Base-by-base conservation (phyloP, 2,329 filamentous ascomycete species). In the Monilinia laxa region DNA sequence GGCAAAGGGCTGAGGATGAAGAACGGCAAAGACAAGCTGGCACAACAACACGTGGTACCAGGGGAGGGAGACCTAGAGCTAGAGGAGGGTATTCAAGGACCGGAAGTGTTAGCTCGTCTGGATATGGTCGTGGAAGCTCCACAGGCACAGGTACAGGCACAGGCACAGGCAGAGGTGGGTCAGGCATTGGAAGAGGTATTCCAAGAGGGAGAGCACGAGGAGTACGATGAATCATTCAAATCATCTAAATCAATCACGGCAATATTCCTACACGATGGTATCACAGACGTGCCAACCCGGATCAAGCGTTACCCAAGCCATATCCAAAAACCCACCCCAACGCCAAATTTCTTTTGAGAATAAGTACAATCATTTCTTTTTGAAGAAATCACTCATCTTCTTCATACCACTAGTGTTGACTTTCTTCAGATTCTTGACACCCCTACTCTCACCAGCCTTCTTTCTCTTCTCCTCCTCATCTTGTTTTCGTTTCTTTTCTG, bases 381-480 rank as follows among this genome's bases (percentile, higher is more conserved):
- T 87, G 78, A 99, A 99, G 80, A 99, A 99, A 69, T 89, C 86
- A 76, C 91, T 97, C 85, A 99, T 85, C 82, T 98, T 99, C 84
- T 91, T 95, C 95, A 99, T 99, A 1, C 95, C 95, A 28, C 80
- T 86, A 0, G 90, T 93, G 79, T 98, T 91, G 58, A 93, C 94
- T 80, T 98, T 99, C 77, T 90, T 90, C 74, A 99, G 77, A 58
- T 93, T 85, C 76, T 88, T 89, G 1, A 97, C 87, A 0, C 87
- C 93, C 38, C 87, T 83, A 69, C 90, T 95, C 79, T 91, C 85
- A 31, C 81, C 82, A 3, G 85, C 86, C 80, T 96, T 93, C 79
- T 89, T 93, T 77, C 87, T 89, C 80, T 89, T 90, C 68, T 97
- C 93, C 68, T 97, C 93, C 69, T 97, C 94, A 62, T 97, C 93